Conservation (phyloP, 2,329 filamentous ascomycete species). For the Ascochyta koolunga region DNA sequence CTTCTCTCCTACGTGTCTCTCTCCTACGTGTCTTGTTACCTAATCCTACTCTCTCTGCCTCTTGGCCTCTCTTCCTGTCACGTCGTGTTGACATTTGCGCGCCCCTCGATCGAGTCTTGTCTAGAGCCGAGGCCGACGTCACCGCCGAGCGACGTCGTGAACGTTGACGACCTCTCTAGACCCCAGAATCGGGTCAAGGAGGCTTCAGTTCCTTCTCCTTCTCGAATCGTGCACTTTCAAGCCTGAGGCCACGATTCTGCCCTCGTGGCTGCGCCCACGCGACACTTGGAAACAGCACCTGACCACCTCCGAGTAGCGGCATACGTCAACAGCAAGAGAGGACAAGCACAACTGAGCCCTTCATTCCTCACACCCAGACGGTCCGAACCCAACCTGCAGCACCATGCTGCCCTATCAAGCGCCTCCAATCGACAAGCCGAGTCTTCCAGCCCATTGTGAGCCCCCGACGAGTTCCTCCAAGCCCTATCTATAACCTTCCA, state of each 20-base stretch:
- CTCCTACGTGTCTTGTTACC: not conserved
- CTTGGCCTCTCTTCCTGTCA: conserved; percentile 1
- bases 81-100: not conserved
- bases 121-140: conserved; percentile 16
- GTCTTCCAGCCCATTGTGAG: conserved; percentile 64
- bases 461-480: conserved; percentile 63
- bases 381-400: conserved; percentile 1
- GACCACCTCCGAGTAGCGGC: conserved; percentile 21
- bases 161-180: not conserved
- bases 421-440: conserved; percentile 42
- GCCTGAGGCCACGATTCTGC: conserved; percentile 26
- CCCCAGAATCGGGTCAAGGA: not conserved
- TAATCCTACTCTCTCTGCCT: not conserved
- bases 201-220: not conserved
- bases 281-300: conserved; percentile 35
- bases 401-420: conserved; percentile 45
- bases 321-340: conserved; percentile 5
- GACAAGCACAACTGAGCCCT: conserved; percentile 1
- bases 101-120: conserved; percentile 12
- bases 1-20: not conserved
- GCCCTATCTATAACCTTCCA: conserved; percentile 64
- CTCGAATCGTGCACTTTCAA: not conserved
- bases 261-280: conserved; percentile 33
- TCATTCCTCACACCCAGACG: conserved; percentile 11
- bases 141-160: not conserved